These are phyloP conservation scores for Epichloe hybrida DNA, from an alignment of 2,329 filamentous ascomycete genomes.

Conservation along the genomic window DNA sequence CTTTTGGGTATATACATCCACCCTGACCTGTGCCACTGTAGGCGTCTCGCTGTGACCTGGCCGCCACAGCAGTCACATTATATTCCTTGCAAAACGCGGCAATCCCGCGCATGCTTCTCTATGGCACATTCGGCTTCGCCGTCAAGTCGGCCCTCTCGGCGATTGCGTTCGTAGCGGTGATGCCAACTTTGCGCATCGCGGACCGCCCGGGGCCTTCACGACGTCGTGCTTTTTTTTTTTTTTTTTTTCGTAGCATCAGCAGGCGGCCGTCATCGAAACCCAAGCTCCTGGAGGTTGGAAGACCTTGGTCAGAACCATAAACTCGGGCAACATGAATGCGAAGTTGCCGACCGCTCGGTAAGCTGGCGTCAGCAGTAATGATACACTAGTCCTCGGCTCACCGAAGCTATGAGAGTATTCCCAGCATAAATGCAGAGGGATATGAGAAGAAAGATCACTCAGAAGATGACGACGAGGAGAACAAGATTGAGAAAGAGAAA, in stretches of 20 bases:
- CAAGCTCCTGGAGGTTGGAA: neutral
- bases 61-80: neutral
- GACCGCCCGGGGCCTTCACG: too few species aligned
- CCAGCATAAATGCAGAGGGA: neutral
- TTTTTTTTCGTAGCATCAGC: too few species aligned
- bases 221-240: too few species aligned
- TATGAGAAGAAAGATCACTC: neutral
- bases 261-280: neutral
- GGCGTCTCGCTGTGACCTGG: neutral
- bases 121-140: neutral
- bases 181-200: too few species aligned
- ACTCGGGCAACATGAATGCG: neutral
- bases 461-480: neutral
- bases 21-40: neutral
- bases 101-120: neutral
- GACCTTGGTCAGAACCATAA: neutral
- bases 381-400: constrained; percentile 4
- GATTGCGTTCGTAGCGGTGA: too few species aligned
- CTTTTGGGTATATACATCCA: constrained; percentile 4
- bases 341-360: neutral
- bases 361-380: neutral
- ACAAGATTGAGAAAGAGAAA: neutral
- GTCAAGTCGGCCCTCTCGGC: neutral
- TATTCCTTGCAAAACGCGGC: neutral
- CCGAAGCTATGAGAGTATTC: neutral